Percentiles rank a stretch among this genome's conserved stretches.
phyloP scores from a whole-genome alignment of 441 rosid species.

The Adansonia grandidieri region DNA sequence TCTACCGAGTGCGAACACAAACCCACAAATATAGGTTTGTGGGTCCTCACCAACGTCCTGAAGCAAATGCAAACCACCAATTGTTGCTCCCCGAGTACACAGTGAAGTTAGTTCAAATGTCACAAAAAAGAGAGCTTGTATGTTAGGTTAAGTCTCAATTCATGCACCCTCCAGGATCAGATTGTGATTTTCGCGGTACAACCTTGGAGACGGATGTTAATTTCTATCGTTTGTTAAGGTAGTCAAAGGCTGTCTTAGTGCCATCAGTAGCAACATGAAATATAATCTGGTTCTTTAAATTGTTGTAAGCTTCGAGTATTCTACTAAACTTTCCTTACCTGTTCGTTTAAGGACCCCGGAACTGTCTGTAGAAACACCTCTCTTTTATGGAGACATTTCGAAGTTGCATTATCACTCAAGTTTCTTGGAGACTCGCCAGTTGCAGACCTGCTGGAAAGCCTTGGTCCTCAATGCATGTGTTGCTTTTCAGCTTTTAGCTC shows the following conservation, averaged over 20 bases:
- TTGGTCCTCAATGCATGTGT: background rate
- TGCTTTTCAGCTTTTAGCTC: background rate
- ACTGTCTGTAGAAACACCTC: background rate
- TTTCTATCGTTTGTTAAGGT: background rate
- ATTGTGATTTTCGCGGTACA: background rate
- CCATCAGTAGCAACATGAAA: background rate
- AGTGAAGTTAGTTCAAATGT: conserved; percentile 15
- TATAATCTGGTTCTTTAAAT: background rate
- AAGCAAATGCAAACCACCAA: conserved; percentile 8
- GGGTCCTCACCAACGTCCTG: conserved; percentile 6
- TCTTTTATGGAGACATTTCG: background rate
- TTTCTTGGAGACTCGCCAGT: background rate
- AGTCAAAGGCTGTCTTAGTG: background rate
- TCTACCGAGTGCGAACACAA: background rate
- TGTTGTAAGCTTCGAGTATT: background rate
- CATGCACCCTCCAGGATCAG: conserved; percentile 2
- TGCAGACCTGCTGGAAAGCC: background rate
- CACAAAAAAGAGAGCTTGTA: background rate
- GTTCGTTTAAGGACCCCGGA: background rate
- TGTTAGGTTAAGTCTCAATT: conserved; percentile 20
- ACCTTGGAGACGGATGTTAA: background rate
- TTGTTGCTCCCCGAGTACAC: background rate
- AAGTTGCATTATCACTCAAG: background rate
- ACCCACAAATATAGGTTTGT: background rate
- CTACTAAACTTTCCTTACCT: background rate